A percentile compares a stretch with the other conserved stretches of the same genome.
Conservation (phyloP, 805 yeast species). For the Metschnikowia lunata region DNA sequence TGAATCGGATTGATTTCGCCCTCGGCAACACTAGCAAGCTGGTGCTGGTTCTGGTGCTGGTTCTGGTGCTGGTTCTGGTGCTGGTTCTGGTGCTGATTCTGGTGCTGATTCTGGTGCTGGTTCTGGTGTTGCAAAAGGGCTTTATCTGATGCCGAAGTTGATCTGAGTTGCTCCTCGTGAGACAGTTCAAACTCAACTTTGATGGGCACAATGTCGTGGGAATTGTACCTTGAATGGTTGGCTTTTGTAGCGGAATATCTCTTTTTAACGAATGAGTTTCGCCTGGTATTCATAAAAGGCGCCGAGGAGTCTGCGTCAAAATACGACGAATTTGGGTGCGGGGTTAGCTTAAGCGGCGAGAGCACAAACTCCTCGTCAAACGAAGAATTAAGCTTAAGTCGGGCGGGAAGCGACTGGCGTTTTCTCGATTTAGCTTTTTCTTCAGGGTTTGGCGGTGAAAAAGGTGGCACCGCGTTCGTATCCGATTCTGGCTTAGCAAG, state of each 20-base stretch:
- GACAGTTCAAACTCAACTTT: slow-evolving; percentile 39
- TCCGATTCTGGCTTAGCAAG: neutral
- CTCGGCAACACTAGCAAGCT: slow-evolving; percentile 15
- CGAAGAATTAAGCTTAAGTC: slow-evolving; percentile 19
- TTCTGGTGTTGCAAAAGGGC: slow-evolving; percentile 11
- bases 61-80: too few relatives aligned
- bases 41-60: too few relatives aligned
- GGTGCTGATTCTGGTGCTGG: too few relatives aligned
- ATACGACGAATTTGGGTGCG: slow-evolving; percentile 17
- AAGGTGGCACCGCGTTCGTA: neutral
- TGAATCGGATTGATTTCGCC: slow-evolving; percentile 12
- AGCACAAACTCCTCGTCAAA: slow-evolving; percentile 35
- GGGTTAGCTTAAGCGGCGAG: slow-evolving; percentile 39
- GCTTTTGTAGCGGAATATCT: slow-evolving; percentile 30
- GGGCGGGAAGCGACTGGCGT: slow-evolving; percentile 35
- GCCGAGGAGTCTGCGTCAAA: slow-evolving; percentile 18
- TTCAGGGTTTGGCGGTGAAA: slow-evolving; percentile 34
- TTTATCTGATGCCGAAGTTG: slow-evolving; percentile 29
- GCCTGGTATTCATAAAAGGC: slow-evolving; percentile 5
- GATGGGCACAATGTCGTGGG: slow-evolving; percentile 41
- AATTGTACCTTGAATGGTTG: slow-evolving; percentile 37
- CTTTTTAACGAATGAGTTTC: slow-evolving; percentile 10
- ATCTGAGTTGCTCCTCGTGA: slow-evolving; percentile 15
- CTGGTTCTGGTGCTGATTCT: too few relatives aligned
- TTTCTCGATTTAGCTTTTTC: slow-evolving; percentile 24